phyloP scores from a whole-genome alignment of 192 early-diverging fungal genomes.

The Coemansia umbellata region DNA sequence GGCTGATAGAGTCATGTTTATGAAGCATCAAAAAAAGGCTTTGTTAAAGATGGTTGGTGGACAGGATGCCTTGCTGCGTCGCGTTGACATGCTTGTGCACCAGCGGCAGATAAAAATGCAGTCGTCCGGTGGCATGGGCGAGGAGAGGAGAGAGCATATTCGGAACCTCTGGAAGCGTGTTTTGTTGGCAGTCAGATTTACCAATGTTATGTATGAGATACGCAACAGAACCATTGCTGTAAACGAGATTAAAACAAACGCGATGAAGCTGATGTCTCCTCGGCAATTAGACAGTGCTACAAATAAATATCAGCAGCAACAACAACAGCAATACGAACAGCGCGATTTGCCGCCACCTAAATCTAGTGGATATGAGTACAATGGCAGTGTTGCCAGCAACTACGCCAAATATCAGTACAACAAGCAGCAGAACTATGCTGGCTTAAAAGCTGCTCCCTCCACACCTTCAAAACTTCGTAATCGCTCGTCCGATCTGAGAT shows the following conservation, averaged over 20 bases:
- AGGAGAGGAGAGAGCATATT: constrained; percentile 3
- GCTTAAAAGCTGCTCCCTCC: constrained; percentile 20
- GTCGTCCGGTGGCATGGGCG: not conserved
- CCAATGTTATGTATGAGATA: constrained; percentile 10
- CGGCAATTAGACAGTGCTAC: not conserved
- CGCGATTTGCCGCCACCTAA: too few species aligned
- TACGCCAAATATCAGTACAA: too few species aligned
- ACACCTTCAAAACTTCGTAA: constrained; percentile 45
- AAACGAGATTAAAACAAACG: constrained; percentile 22
- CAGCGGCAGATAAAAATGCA: not conserved
- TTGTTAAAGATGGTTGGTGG: constrained; percentile 35
- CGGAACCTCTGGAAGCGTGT: constrained; percentile 24
- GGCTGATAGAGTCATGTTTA: constrained; percentile 6
- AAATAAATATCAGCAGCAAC: not conserved
- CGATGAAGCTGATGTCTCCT: constrained; percentile 2
- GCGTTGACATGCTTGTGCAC: constrained; percentile 14
- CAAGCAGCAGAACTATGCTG: constrained; percentile 17
- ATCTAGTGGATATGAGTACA: too few species aligned
- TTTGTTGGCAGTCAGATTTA: constrained; percentile 25
- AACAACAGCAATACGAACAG: too few species aligned
- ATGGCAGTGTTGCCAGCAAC: too few species aligned
- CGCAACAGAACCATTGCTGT: not conserved
- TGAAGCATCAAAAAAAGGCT: constrained; percentile 19
- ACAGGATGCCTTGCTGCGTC: constrained; percentile 11
- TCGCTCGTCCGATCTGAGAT: constrained; percentile 27